Percentiles rank a stretch among this genome's conserved stretches.
These are phyloP conservation scores for Zygoascus hellenicus DNA, from an alignment of 1,139 yeast species.

Conservation along the genomic window DNA sequence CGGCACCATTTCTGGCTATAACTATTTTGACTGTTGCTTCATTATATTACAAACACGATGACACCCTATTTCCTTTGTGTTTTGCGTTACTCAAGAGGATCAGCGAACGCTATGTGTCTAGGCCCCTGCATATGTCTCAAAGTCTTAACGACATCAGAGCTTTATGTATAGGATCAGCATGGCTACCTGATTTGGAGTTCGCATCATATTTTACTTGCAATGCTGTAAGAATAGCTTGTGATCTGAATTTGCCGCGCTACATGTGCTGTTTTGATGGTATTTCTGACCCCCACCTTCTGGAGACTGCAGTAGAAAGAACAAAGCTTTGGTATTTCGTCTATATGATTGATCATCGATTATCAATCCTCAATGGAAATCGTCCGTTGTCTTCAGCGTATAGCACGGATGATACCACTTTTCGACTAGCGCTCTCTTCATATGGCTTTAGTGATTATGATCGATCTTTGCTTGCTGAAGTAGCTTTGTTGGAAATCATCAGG, in stretches of 20 bases:
- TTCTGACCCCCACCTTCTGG: slow-evolving; percentile 3
- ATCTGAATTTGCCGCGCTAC: slow-evolving; percentile 8
- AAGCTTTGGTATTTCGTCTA: slow-evolving; percentile 12
- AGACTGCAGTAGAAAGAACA: slow-evolving; percentile 8
- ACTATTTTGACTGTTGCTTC: slow-evolving; percentile 10
- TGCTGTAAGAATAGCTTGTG: slow-evolving; percentile 11
- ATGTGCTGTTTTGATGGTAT: not conserved
- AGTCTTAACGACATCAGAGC: slow-evolving; percentile 11
- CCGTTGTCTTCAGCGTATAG: slow-evolving; percentile 7
- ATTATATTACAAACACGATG: slow-evolving; percentile 5
- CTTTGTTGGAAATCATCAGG: not conserved
- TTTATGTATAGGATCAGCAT: slow-evolving; percentile 11
- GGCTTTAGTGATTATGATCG: not conserved
- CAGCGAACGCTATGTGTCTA: not conserved
- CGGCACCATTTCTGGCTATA: slow-evolving; percentile 8
- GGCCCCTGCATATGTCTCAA: slow-evolving; percentile 6
- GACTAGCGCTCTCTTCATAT: not conserved
- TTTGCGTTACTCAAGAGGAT: slow-evolving; percentile 3
- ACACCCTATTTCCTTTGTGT: slow-evolving; percentile 8
- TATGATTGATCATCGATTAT: slow-evolving; percentile 10
- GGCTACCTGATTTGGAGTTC: slow-evolving; percentile 10
- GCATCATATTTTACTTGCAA: not conserved
- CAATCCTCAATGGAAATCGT: slow-evolving; percentile 9
- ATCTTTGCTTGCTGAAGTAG: slow-evolving; percentile 1
- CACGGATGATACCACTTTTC: not conserved